phyloP scores from a whole-genome alignment of 169 alveolate species.

The Perkinsus chesapeaki region DNA sequence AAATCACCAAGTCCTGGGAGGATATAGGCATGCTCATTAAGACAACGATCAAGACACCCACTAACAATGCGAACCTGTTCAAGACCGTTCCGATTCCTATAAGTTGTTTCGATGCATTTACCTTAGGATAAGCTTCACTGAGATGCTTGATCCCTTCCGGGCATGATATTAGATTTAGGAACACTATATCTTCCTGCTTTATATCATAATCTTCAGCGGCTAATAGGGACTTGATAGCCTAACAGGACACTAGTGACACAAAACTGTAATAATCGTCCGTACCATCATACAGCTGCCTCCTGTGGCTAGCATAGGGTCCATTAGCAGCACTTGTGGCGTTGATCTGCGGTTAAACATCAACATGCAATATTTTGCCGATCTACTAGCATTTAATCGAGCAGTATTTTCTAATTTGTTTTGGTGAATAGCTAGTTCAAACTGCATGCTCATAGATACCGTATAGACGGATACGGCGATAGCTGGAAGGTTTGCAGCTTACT shows the following conservation, averaged over 20 bases:
- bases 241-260: background rate
- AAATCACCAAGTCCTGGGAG: slow-evolving; percentile 75
- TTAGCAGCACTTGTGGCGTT: slow-evolving; percentile 46
- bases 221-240: background rate
- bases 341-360: background rate
- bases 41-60: slow-evolving; percentile 42
- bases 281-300: slow-evolving; percentile 52
- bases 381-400: background rate
- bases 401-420: too few relatives aligned
- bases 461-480: too few relatives aligned
- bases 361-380: background rate
- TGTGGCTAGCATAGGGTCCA: slow-evolving; percentile 81
- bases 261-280: background rate
- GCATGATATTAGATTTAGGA: slow-evolving; percentile 59
- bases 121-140: background rate
- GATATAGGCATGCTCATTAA: slow-evolving; percentile 46
- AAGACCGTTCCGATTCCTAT: background rate
- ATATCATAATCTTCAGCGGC: background rate
- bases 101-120: background rate
- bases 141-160: slow-evolving; percentile 50
- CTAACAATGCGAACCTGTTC: background rate
- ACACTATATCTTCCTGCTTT: slow-evolving; percentile 50
- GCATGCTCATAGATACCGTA: too few relatives aligned
- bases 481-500: too few relatives aligned
- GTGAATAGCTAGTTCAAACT: too few relatives aligned